Percentiles rank a stretch among this genome's conserved stretches.
Evolutionary conservation across 1,284 basidiomycete genomes (phyloP).

Genomic region (Naganishia liquefaciens): DNA sequence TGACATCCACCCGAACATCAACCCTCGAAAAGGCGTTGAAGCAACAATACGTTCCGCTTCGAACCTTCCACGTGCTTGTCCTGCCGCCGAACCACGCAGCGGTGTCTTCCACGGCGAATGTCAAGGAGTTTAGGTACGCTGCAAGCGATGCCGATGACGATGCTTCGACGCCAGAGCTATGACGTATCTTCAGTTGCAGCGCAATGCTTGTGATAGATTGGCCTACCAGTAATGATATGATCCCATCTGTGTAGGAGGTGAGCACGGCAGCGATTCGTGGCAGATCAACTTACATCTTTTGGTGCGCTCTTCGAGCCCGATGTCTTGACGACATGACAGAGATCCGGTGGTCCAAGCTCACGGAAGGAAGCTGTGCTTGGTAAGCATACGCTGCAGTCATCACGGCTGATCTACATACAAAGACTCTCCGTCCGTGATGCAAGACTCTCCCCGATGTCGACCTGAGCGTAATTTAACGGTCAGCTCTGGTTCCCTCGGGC

Average conservation of each 20-base stretch:
- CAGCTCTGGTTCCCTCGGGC: slow-evolving; percentile 1
- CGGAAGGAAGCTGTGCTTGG: slow-evolving; percentile 76
- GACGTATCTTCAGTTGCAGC: slow-evolving; percentile 22
- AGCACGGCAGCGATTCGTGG: background rate
- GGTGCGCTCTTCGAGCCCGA: slow-evolving; percentile 72
- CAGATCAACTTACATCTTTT: slow-evolving; percentile 71
- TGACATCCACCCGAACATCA: slow-evolving; percentile 95
- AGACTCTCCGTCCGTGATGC: slow-evolving; percentile 88
- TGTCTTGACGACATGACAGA: slow-evolving; percentile 94
- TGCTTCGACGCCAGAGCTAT: slow-evolving; percentile 89
- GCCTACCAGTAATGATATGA: slow-evolving; percentile 78
- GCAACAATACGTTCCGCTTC: slow-evolving; percentile 93
- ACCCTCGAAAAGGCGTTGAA: slow-evolving; percentile 98
- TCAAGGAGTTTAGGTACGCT: slow-evolving; percentile 96
- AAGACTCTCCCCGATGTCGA: slow-evolving; percentile 86
- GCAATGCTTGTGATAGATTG: background rate
- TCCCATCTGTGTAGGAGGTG: slow-evolving; percentile 63
- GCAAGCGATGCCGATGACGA: slow-evolving; percentile 96
- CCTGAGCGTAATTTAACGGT: slow-evolving; percentile 56
- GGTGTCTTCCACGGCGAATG: slow-evolving; percentile 89
- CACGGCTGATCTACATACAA: slow-evolving; percentile 60
- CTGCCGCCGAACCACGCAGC: slow-evolving; percentile 86
- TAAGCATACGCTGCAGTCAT: slow-evolving; percentile 12
- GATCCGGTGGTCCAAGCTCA: slow-evolving; percentile 94
- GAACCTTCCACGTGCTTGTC: slow-evolving; percentile 79